Conservation (phyloP, 2,329 filamentous ascomycete species). For the Chaetomiaceae sp. region DNA sequence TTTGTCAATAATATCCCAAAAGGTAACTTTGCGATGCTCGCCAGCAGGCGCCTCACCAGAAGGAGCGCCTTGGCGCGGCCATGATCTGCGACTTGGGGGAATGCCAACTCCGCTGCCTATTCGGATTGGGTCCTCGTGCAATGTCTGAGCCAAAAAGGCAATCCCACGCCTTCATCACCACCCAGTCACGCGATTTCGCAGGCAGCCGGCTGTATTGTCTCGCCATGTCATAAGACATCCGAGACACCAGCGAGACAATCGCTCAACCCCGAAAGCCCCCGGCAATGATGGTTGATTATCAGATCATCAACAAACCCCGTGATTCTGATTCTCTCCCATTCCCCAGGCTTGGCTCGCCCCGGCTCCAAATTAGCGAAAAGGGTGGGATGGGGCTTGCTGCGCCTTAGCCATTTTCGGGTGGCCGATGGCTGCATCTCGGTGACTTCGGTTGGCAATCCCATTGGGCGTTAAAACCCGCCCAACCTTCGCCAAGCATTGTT, state of each 20-base stretch:
- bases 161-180: background rate
- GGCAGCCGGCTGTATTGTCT: background rate
- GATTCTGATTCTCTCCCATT: background rate
- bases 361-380: background rate
- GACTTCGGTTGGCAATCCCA: constrained; percentile 15
- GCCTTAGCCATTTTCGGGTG: constrained; percentile 7
- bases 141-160: background rate
- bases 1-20: background rate
- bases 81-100: constrained; percentile 16
- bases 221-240: background rate
- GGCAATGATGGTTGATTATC: background rate
- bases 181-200: background rate
- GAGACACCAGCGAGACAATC: background rate
- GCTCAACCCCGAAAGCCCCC: background rate
- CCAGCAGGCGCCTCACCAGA: background rate
- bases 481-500: constrained; percentile 26
- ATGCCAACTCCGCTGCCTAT: constrained; percentile 6
- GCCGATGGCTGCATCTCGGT: constrained; percentile 3
- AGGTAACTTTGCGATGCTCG: background rate
- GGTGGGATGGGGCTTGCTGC: constrained; percentile 2
- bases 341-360: constrained; percentile 5
- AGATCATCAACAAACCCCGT: background rate
- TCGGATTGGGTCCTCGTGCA: constrained; percentile 7
- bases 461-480: constrained; percentile 9
- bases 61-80: constrained; percentile 17